Percentiles rank a stretch among this genome's conserved stretches.
These are phyloP conservation scores for Fistulinella prunicolor DNA, from an alignment of 768 basidiomycete species.

Conservation along the genomic window DNA sequence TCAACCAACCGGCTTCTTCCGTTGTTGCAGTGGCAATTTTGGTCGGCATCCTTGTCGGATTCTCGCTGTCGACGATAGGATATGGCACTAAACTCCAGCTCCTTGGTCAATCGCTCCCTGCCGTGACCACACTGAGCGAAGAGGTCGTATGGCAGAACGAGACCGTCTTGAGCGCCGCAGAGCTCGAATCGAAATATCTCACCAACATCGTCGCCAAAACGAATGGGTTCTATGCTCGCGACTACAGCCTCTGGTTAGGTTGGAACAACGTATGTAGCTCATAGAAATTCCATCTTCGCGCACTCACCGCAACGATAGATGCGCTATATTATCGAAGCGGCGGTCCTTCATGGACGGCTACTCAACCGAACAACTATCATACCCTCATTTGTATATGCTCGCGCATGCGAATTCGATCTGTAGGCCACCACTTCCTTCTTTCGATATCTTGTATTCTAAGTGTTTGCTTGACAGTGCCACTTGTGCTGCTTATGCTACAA, in stretches of 20 bases:
- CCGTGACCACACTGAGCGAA: constrained; percentile 3
- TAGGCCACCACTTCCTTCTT: constrained; percentile 3
- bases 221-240: constrained; percentile 44
- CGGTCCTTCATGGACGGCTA: constrained; percentile 41
- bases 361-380: constrained; percentile 44
- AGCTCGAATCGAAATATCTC: constrained; percentile 32
- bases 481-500: constrained; percentile 40
- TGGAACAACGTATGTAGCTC: constrained; percentile 43
- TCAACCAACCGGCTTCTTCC: not conserved
- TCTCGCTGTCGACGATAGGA: constrained; percentile 19
- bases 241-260: constrained; percentile 47
- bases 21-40: constrained; percentile 23
- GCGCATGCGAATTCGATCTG: constrained; percentile 40
- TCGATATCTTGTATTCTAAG: not conserved
- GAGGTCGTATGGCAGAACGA: constrained; percentile 14
- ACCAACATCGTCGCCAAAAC: constrained; percentile 36
- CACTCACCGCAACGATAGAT: constrained; percentile 28
- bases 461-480: constrained; percentile 22
- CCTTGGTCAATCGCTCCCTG: constrained; percentile 16
- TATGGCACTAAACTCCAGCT: constrained; percentile 15
- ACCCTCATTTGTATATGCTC: constrained; percentile 47
- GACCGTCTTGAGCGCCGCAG: constrained; percentile 1
- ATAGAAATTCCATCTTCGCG: no score
- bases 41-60: constrained; percentile 29
- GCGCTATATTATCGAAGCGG: constrained; percentile 48